These are phyloP conservation scores for Thraustochytrium sp. DNA, from an alignment of 352 stramenopile species.

Conservation along the genomic window DNA sequence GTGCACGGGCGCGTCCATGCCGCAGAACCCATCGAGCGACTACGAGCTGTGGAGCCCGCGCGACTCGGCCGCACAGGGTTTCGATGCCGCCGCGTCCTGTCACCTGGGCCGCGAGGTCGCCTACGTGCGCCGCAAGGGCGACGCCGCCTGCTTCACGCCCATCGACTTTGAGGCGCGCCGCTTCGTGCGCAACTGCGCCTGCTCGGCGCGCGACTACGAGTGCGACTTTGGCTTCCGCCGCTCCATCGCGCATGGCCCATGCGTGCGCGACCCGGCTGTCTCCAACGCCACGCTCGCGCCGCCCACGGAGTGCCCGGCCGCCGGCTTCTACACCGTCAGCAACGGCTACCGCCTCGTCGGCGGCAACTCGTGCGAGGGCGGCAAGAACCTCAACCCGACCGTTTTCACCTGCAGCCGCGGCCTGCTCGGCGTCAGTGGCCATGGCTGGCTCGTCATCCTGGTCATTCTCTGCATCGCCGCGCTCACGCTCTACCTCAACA, in stretches of 20 bases:
- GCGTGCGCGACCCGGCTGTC: slow-evolving; percentile 16
- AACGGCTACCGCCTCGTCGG: slow-evolving; percentile 46
- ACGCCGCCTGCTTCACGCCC: slow-evolving; percentile 44
- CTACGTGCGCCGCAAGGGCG: slow-evolving; percentile 46
- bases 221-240: slow-evolving; percentile 47
- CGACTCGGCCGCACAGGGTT: background rate
- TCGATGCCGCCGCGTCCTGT: background rate
- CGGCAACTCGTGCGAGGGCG: slow-evolving; percentile 45
- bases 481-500: background rate
- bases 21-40: slow-evolving; percentile 21
- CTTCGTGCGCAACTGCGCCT: slow-evolving; percentile 41
- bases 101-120: slow-evolving; percentile 40
- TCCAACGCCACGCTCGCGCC: background rate
- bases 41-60: slow-evolving; percentile 47
- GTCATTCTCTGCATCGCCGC: background rate
- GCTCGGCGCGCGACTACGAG: slow-evolving; percentile 47
- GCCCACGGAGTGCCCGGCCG: background rate
- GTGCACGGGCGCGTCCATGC: slow-evolving; percentile 27
- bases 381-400: slow-evolving; percentile 19
- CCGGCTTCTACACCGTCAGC: slow-evolving; percentile 11
- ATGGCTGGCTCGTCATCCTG: slow-evolving; percentile 5
- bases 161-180: slow-evolving; percentile 38
- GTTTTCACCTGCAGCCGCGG: background rate
- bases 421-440: background rate
- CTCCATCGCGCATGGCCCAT: slow-evolving; percentile 17